phyloP scores from a whole-genome alignment of 169 alveolate species.

The Eimeria zaria region DNA sequence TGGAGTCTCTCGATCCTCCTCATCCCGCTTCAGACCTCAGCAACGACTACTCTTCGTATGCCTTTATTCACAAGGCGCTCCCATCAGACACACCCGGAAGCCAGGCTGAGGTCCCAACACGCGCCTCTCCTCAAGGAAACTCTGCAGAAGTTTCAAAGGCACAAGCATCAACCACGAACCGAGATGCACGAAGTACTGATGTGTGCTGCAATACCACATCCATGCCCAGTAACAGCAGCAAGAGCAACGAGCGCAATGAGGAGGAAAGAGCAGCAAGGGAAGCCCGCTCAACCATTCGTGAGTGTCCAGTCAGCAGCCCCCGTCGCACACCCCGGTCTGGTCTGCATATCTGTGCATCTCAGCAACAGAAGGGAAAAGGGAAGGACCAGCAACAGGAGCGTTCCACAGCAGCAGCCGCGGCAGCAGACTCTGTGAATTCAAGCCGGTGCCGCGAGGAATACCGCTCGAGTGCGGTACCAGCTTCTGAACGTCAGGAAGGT shows the following conservation, averaged over 20 bases:
- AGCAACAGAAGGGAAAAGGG: neutral
- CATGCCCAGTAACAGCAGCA: neutral
- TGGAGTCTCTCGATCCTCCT: conserved; percentile 35
- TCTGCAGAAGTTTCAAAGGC: neutral
- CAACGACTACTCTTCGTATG: conserved; percentile 22
- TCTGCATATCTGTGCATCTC: neutral
- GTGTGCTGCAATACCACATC: neutral
- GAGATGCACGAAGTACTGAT: neutral
- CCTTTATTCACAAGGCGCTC: neutral
- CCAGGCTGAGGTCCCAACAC: neutral
- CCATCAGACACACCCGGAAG: neutral
- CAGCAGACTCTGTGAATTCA: neutral
- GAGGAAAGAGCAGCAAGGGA: neutral
- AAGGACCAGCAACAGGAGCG: neutral
- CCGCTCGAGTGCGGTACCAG: neutral
- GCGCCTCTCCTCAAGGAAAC: neutral
- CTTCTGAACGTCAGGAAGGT: conserved; percentile 28
- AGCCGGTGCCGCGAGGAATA: neutral
- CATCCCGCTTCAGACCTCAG: neutral
- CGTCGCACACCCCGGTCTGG: neutral
- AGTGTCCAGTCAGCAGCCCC: neutral
- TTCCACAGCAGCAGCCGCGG: neutral
- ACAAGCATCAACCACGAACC: neutral
- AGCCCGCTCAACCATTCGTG: neutral
- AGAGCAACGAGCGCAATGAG: neutral